Evolutionary conservation across 169 alveolate species (phyloP).

Genomic region (Eimeria mitis): DNA sequence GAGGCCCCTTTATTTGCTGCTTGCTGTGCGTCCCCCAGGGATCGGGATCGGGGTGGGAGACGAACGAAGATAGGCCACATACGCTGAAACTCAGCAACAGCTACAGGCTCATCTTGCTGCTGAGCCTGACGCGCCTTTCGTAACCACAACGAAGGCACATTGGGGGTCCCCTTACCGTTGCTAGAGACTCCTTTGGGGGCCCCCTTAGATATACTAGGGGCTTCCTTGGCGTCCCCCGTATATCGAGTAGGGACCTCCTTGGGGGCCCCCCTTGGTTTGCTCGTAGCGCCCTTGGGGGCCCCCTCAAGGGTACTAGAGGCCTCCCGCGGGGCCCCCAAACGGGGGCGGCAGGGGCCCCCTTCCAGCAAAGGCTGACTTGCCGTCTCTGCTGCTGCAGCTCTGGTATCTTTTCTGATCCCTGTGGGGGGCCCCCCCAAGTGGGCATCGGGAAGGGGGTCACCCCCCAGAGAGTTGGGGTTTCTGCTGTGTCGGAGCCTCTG

Average conservation of each 20-base stretch:
- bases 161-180: background rate
- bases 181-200: background rate
- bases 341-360: conserved; percentile 5
- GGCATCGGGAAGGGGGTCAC: too few relatives aligned
- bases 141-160: background rate
- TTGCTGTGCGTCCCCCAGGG: background rate
- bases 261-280: too few relatives aligned
- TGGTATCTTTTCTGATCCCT: too few relatives aligned
- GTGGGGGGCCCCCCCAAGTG: too few relatives aligned
- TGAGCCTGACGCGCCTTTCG: background rate
- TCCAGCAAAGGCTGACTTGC: too few relatives aligned
- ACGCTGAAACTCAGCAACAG: conserved; percentile 38
- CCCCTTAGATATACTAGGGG: background rate
- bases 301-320: background rate
- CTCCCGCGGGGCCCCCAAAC: background rate
- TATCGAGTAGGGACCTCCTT: background rate
- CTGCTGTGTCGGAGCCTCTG: background rate
- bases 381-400: too few relatives aligned
- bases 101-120: background rate
- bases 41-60: background rate
- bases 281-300: background rate
- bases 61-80: conserved; percentile 49
- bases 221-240: too few relatives aligned
- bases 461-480: too few relatives aligned
- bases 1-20: background rate